Evolutionary conservation across 129 eudicot genomes (phyloP).

Genomic region (Chrysanthemum seticuspe): DNA sequence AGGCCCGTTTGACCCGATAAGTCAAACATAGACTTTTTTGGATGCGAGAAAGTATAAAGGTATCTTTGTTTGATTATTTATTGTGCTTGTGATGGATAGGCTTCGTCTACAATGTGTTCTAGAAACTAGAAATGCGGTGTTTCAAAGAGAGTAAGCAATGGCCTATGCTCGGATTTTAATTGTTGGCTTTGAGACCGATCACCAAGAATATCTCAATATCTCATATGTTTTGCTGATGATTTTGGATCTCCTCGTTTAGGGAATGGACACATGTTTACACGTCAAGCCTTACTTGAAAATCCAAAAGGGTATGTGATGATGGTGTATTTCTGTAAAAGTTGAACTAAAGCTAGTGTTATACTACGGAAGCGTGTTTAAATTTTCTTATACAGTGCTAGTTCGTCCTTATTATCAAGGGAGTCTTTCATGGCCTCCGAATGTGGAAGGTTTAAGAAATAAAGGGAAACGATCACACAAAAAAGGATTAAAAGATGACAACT

Average conservation of each 20-base stretch:
- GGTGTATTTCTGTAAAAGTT: not conserved
- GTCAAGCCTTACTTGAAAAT: slow-evolving; percentile 12
- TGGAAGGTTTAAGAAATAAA: too few species aligned
- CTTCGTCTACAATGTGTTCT: slow-evolving; percentile 68
- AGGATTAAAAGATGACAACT: too few species aligned
- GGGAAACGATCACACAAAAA: too few species aligned
- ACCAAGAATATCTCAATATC: slow-evolving; percentile 46
- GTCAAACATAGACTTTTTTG: too few species aligned
- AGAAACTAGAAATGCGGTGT: slow-evolving; percentile 66
- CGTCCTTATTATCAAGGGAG: too few species aligned
- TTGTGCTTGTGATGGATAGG: slow-evolving; percentile 26
- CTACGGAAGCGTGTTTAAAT: slow-evolving; percentile 76
- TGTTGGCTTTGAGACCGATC: slow-evolving; percentile 68
- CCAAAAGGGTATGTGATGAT: not conserved
- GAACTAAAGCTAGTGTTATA: slow-evolving; percentile 5
- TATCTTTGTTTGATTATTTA: too few species aligned
- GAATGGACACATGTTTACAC: slow-evolving; percentile 12
- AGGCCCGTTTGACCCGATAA: too few species aligned
- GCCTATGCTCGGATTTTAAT: slow-evolving; percentile 85
- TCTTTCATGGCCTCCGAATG: too few species aligned
- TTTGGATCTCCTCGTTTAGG: slow-evolving; percentile 84
- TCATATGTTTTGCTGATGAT: slow-evolving; percentile 53
- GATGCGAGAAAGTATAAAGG: too few species aligned
- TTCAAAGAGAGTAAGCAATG: slow-evolving; percentile 90
- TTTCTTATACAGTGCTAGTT: not conserved